These are phyloP conservation scores for Eimeria praecox DNA, from an alignment of 169 alveolate species.

Conservation along the genomic window DNA sequence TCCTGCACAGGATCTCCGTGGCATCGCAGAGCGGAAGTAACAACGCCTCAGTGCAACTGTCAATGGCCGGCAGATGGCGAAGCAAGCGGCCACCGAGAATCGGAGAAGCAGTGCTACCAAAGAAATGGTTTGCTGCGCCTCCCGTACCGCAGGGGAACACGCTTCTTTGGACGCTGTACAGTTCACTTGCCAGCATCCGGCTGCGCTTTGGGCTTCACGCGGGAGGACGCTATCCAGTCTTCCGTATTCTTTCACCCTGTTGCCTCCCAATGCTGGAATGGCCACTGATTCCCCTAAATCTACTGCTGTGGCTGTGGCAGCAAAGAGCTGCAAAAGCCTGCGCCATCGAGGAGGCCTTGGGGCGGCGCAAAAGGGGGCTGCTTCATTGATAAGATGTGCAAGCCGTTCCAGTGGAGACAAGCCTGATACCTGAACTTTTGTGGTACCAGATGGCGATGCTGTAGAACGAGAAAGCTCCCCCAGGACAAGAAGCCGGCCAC, in stretches of 20 bases:
- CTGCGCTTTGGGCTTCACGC: neutral
- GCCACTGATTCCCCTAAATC: slow-evolving; percentile 35
- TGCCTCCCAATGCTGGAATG: neutral
- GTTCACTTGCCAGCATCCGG: neutral
- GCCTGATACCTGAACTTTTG: neutral
- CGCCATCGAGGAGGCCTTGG: slow-evolving; percentile 70
- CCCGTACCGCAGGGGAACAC: neutral
- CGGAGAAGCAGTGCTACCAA: slow-evolving; percentile 47
- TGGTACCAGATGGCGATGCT: neutral
- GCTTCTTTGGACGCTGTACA: neutral
- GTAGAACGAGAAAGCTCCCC: slow-evolving; percentile 6
- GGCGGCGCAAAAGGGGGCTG: slow-evolving; percentile 59
- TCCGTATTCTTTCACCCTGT: neutral
- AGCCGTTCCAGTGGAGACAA: slow-evolving; percentile 39
- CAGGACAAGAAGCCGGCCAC: slow-evolving; percentile 60
- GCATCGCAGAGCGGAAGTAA: neutral
- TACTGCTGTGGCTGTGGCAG: slow-evolving; percentile 65
- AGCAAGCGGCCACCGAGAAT: slow-evolving; percentile 38
- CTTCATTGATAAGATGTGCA: slow-evolving; percentile 26
- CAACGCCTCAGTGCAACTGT: slow-evolving; percentile 29
- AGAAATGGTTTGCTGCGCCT: slow-evolving; percentile 18
- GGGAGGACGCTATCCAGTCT: neutral
- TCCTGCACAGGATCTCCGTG: neutral
- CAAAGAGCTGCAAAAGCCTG: slow-evolving; percentile 58
- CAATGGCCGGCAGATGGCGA: slow-evolving; percentile 48